Evolutionary conservation across 1,284 basidiomycete species (phyloP).

Genomic region (Takashimella koratensis): DNA sequence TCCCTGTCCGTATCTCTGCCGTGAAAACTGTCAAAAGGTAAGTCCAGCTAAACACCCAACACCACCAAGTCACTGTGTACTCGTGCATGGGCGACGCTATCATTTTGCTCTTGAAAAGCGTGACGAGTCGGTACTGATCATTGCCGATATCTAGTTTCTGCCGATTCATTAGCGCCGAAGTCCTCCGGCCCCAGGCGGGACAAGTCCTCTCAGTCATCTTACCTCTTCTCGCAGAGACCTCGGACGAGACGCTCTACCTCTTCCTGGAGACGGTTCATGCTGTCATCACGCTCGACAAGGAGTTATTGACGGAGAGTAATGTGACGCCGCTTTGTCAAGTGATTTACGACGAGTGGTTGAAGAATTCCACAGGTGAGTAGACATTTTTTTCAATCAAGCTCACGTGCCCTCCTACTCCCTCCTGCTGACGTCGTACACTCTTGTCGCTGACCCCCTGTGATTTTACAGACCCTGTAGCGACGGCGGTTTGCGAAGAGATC

Average conservation of each 20-base stretch:
- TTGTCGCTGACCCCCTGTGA: not conserved
- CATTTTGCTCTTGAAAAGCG: too few relatives aligned
- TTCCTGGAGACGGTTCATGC: constrained; percentile 80
- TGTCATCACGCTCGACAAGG: constrained; percentile 69
- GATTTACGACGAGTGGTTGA: constrained; percentile 72
- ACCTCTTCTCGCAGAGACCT: constrained; percentile 72
- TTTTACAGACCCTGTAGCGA: constrained; percentile 86
- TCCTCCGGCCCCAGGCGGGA: constrained; percentile 62
- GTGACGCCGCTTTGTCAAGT: constrained; percentile 63
- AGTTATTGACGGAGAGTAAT: constrained; percentile 62
- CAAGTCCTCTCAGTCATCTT: constrained; percentile 78
- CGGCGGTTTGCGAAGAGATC: constrained; percentile 80
- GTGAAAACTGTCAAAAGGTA: constrained; percentile 77
- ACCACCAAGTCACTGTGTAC: too few relatives aligned
- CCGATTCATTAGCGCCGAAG: constrained; percentile 52
- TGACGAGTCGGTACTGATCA: too few relatives aligned
- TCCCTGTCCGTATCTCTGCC: constrained; percentile 89
- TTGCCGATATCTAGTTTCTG: constrained; percentile 54
- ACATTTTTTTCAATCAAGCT: too few relatives aligned
- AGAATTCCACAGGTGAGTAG: constrained; percentile 71
- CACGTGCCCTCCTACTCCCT: too few relatives aligned
- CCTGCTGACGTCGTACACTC: constrained; percentile 4
- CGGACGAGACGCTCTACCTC: constrained; percentile 85
- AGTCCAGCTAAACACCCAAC: too few relatives aligned
- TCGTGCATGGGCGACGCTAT: too few relatives aligned